Base-by-base conservation (phyloP, 106 monocot genomes). In the Allium fistulosum region DNA sequence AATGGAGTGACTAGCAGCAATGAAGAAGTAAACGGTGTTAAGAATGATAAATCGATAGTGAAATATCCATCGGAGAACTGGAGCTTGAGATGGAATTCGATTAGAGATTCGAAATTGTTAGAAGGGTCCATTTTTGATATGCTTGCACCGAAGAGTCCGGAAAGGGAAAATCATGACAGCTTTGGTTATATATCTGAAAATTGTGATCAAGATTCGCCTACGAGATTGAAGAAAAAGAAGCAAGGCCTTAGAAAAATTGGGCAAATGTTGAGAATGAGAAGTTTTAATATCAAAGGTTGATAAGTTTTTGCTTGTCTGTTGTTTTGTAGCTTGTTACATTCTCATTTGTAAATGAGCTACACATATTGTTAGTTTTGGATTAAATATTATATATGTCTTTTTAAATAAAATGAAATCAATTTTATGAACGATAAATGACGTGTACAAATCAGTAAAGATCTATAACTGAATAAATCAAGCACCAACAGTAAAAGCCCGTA, bases 261-360 rank as follows among this genome's bases (percentile, higher is more conserved):
- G 26, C 81, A 81, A 8, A 27, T 87, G 22, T 51, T 87, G 46
- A 84, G 78, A 71, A 82, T 82, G 56, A 80, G 75, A 61, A 80
- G 80, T 79, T 67, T 76, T 58, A 56, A 80, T 51, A 5, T 37
- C 37, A 37, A 5, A 37, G 37, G 37, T 37, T 37, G 37, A 37
- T 37, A 1, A 5, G 5, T 37, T 37, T 37, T 37, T 5, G 0
- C 2, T 37, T 5, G 37, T 37, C 2, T 37, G 4, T 37, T 37
- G 4, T 37, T 37, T 5, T 37, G 37, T 37, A 37, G 37, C 37
- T 37, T 37, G 2, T 37, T 37, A 2, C 37, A 37, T 37, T 37
- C 37, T 37, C 4, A 5, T 5, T 37, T 37, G 37, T 4, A 5
- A 37, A 37, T 37, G 37, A 37, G 37, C 37, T 37, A 37, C 37